A percentile compares a stretch with the other conserved stretches of the same genome.
Evolutionary conservation across 2,329 filamentous ascomycete genomes (phyloP).

Genomic region (Aspergillus ruber): DNA sequence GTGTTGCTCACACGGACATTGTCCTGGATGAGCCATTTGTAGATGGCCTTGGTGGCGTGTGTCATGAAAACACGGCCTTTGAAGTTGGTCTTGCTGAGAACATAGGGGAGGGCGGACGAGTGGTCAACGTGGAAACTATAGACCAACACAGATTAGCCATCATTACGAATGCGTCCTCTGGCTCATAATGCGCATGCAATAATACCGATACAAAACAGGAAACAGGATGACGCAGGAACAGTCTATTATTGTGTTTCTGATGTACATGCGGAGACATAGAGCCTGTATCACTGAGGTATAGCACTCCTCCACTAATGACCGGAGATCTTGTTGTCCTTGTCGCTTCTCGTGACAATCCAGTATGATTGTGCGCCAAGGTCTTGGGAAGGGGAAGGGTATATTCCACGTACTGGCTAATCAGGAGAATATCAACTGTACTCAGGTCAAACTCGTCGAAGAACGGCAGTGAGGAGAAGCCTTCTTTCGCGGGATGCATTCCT

Average conservation of each 20-base stretch:
- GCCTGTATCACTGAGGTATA: conserved; percentile 5
- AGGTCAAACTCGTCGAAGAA: conserved; percentile 99
- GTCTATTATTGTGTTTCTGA: conserved; percentile 27
- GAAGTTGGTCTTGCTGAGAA: conserved; percentile 97
- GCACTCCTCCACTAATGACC: conserved; percentile 5
- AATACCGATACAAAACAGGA: conserved; percentile 1
- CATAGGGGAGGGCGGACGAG: conserved; percentile 96
- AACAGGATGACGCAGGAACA: conserved; percentile 4
- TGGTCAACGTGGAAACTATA: conserved; percentile 94
- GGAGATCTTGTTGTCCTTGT: conserved; percentile 1
- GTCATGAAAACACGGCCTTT: conserved; percentile 97
- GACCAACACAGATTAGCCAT: conserved; percentile 20
- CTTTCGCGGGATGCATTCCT: conserved; percentile 92
- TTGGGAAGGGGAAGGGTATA: conserved; percentile 13
- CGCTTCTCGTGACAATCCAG: conserved; percentile 3
- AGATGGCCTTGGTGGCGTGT: conserved; percentile 97
- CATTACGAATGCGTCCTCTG: conserved; percentile 1
- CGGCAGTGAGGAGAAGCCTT: conserved; percentile 84
- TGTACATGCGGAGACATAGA: conserved; percentile 25
- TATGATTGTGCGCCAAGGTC: conserved; percentile 3
- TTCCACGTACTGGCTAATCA: conserved; percentile 94
- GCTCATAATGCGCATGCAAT: not conserved
- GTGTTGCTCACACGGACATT: conserved; percentile 81
- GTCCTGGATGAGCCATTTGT: conserved; percentile 98
- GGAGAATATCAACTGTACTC: conserved; percentile 90